Conservation (phyloP, 108 stramenopile genomes). For the Fragilariopsis cylindrus region DNA sequence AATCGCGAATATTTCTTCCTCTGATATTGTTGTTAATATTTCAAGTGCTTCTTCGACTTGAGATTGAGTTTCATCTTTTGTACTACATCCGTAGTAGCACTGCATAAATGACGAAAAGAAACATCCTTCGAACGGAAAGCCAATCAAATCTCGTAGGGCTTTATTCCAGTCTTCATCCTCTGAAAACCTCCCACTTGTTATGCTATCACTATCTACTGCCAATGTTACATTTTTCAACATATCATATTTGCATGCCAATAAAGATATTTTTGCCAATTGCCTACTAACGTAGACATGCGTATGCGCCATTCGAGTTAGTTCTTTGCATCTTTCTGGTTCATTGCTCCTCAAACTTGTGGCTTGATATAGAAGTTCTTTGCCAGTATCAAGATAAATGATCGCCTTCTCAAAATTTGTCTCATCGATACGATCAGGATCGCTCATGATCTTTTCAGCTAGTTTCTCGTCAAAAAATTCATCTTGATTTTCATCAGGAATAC, state of each 20-base stretch:
- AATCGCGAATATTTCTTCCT: neutral
- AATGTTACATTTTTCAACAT: neutral
- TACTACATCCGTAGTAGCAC: neutral
- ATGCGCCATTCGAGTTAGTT: constrained; percentile 23
- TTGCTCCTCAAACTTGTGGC: constrained; percentile 4
- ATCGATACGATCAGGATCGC: neutral
- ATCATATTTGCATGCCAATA: neutral
- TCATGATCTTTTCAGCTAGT: neutral
- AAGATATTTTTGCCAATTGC: constrained; percentile 11
- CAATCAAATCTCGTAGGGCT: neutral
- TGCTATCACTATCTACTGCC: neutral
- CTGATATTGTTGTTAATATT: constrained; percentile 11
- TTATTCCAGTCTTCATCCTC: neutral
- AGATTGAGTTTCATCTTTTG: neutral
- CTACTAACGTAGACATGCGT: constrained; percentile 27
- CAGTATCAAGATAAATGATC: neutral
- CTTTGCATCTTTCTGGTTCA: constrained; percentile 1
- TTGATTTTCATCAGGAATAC: neutral
- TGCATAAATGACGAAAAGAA: constrained; percentile 7
- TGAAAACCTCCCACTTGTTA: neutral
- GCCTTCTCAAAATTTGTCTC: neutral
- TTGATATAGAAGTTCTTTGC: constrained; percentile 11
- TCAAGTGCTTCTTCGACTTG: constrained; percentile 14
- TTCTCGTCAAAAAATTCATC: neutral
- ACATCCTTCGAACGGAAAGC: constrained; percentile 6